Evolutionary conservation across 2,329 filamentous ascomycete genomes (phyloP).

Genomic region (Grosmannia huntii): DNA sequence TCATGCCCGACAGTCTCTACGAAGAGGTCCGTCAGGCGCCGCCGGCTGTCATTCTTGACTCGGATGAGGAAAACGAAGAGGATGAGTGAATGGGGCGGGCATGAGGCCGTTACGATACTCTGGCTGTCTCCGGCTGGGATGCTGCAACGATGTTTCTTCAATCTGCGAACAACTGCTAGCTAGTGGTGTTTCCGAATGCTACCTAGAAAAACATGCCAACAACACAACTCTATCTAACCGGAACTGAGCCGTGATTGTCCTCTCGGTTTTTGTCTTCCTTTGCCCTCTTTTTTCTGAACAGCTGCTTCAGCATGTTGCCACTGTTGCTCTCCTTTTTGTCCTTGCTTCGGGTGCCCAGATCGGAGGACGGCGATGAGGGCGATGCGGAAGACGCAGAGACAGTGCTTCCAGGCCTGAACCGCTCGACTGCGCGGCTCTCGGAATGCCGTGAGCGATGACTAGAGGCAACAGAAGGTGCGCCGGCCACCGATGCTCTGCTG

Average conservation of each 20-base stretch:
- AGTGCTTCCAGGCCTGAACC: neutral
- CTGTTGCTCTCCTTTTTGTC: slow-evolving; percentile 19
- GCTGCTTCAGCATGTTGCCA: slow-evolving; percentile 40
- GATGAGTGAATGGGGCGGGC: neutral
- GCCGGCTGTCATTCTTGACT: slow-evolving; percentile 25
- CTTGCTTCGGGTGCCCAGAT: slow-evolving; percentile 8
- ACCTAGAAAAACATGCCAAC: neutral
- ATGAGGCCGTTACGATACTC: neutral
- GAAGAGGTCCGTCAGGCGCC: slow-evolving; percentile 25
- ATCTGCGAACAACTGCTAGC: neutral
- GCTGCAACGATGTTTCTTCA: neutral
- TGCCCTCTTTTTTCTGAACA: slow-evolving; percentile 45
- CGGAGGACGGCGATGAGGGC: neutral
- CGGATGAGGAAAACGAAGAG: slow-evolving; percentile 15
- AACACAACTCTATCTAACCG: neutral
- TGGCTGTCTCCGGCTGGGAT: neutral
- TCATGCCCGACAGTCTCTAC: slow-evolving; percentile 35
- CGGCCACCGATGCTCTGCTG: slow-evolving; percentile 15
- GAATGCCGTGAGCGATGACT: neutral
- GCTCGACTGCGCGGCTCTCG: neutral
- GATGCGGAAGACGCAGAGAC: neutral
- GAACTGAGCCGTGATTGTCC: neutral
- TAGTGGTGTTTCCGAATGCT: neutral
- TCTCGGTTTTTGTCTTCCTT: slow-evolving; percentile 24
- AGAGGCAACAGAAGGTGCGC: neutral